phyloP scores from a whole-genome alignment of 805 yeast species.

The Saccharomycopsis capsularis region DNA sequence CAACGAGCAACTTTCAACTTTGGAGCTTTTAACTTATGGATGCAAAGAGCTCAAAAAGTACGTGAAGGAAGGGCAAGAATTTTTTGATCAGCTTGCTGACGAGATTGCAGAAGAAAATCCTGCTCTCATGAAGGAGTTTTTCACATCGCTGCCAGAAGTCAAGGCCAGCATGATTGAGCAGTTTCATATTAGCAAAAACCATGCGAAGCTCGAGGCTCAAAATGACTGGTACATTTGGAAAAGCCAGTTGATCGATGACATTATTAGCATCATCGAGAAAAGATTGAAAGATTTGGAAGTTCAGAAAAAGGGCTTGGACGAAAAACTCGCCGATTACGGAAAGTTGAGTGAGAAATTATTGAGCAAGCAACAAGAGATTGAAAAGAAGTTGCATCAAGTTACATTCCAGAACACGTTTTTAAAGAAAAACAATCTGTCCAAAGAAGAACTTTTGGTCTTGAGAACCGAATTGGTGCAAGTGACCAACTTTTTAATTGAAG shows the following conservation, averaged over 20 bases:
- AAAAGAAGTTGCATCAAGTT: conserved; percentile 19
- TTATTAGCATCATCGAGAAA: conserved; percentile 29
- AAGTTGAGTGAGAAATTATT: conserved; percentile 12
- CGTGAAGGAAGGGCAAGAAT: conserved; percentile 40
- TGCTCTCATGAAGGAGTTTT: conserved; percentile 39
- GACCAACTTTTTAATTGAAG: conserved; percentile 13
- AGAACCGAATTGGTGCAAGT: conserved; percentile 19
- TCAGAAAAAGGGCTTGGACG: conserved; percentile 22
- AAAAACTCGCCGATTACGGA: conserved; percentile 17
- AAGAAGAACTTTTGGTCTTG: conserved; percentile 17
- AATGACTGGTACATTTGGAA: conserved; percentile 55
- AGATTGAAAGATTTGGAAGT: conserved; percentile 22
- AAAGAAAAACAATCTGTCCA: conserved; percentile 19
- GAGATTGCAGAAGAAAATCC: conserved; percentile 42
- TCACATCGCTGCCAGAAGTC: conserved; percentile 32
- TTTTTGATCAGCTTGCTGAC: conserved; percentile 36
- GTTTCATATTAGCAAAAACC: conserved; percentile 43
- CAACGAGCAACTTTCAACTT: conserved; percentile 34
- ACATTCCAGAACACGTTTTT: conserved; percentile 22
- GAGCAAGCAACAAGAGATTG: conserved; percentile 20
- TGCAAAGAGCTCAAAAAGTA: conserved; percentile 43
- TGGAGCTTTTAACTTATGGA: conserved; percentile 43
- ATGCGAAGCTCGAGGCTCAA: conserved; percentile 41
- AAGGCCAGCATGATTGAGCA: conserved; percentile 37
- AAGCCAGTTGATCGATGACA: conserved; percentile 37